phyloP scores from a whole-genome alignment of 495 filamentous ascomycete species.

The Halenospora varia region DNA sequence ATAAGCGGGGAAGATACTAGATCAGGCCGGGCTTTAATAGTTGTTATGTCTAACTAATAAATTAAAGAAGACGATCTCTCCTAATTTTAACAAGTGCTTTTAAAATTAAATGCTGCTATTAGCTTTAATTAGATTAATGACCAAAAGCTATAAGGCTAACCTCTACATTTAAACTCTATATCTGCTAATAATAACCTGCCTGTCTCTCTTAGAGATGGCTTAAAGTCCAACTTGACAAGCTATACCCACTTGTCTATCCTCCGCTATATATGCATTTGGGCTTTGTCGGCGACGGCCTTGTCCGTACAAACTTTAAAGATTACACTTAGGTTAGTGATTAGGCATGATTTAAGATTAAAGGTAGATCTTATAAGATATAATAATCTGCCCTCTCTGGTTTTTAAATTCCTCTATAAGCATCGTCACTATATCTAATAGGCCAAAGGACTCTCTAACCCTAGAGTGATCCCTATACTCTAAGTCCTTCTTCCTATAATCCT shows the following conservation, averaged over 20 bases:
- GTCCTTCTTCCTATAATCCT: not conserved
- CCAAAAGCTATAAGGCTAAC: not conserved
- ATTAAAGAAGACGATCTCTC: too few relatives aligned
- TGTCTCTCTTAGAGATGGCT: conserved; percentile 3
- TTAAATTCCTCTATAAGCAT: conserved; percentile 6
- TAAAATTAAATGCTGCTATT: not conserved
- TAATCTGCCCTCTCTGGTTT: conserved; percentile 1
- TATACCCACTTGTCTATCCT: conserved; percentile 8
- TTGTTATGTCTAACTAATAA: not conserved
- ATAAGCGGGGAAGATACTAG: not conserved
- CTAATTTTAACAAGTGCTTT: not conserved
- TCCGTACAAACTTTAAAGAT: conserved; percentile 1
- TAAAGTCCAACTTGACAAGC: conserved; percentile 19
- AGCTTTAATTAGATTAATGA: not conserved
- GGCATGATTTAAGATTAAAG: not conserved
- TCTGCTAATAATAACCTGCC: not conserved
- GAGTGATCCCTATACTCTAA: conserved; percentile 12
- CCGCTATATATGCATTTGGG: conserved; percentile 1
- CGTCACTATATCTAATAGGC: conserved; percentile 1
- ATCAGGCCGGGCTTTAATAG: not conserved
- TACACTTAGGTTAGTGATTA: not conserved
- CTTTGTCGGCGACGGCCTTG: conserved; percentile 3
- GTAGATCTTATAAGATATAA: conserved; percentile 27
- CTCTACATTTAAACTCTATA: conserved; percentile 15
- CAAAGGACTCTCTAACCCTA: conserved; percentile 6